Percentiles rank a stretch among this genome's conserved stretches.
Evolutionary conservation across 2,329 filamentous ascomycete species (phyloP).

Genomic region (Volutella citrinella): DNA sequence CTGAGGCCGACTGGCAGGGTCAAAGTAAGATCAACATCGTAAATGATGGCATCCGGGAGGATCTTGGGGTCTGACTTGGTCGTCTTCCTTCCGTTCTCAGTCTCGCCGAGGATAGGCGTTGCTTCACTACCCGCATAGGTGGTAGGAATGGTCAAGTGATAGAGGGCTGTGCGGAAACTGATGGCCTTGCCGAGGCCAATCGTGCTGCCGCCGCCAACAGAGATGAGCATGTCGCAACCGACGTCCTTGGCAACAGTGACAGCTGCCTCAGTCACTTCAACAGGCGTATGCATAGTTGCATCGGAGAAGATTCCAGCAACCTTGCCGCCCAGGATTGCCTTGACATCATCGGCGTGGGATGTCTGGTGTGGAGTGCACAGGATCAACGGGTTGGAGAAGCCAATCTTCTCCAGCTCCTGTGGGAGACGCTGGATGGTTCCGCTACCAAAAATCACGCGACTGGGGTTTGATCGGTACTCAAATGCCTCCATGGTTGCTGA

Average conservation of each 20-base stretch:
- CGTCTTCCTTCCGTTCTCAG: no score
- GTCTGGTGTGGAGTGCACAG: constrained; percentile 48
- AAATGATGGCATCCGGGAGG: no score
- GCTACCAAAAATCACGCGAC: constrained; percentile 52
- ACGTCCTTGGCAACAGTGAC: constrained; percentile 3
- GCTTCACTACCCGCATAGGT: no score
- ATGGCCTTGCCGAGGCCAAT: no score
- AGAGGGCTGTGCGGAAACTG: no score
- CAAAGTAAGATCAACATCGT: no score
- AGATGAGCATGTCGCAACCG: no score
- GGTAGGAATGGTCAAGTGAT: no score
- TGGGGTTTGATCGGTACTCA: constrained; percentile 52
- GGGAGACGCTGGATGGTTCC: constrained; percentile 49
- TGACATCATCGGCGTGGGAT: constrained; percentile 13
- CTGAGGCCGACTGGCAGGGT: no score
- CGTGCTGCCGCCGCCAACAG: no score
- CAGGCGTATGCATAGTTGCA: constrained; percentile 11
- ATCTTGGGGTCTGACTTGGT: no score
- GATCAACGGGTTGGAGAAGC: constrained; percentile 48
- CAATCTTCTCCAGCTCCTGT: constrained; percentile 41
- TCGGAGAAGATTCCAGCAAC: constrained; percentile 10
- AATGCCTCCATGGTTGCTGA: constrained; percentile 50
- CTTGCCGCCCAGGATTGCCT: constrained; percentile 9
- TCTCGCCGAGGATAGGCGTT: no score
- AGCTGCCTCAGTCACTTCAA: constrained; percentile 10